Conservation (phyloP, 2,329 filamentous ascomycete species). For the Fusarium keratoplasticum region DNA sequence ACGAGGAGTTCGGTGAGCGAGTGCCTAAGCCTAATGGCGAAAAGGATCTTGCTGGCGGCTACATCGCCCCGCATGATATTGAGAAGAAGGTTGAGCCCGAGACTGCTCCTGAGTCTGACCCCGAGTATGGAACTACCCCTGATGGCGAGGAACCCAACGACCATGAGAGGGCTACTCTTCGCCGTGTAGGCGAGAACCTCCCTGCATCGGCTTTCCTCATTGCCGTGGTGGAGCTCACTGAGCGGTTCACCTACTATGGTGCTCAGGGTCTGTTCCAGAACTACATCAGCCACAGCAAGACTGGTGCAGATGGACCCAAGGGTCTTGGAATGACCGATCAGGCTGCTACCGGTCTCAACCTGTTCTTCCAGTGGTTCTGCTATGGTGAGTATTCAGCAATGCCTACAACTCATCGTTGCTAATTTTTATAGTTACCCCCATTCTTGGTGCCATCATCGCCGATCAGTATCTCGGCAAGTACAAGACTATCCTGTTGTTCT, state of each 20-base stretch:
- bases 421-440: constrained; percentile 49
- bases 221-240: constrained; percentile 65
- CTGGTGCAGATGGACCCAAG: constrained; percentile 55
- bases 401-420: background rate
- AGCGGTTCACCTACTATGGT: constrained; percentile 70
- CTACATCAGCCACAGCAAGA: constrained; percentile 57
- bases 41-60: constrained; percentile 42
- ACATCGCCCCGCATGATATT: constrained; percentile 37
- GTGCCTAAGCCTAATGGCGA: constrained; percentile 27
- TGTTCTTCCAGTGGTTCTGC: constrained; percentile 67
- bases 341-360: constrained; percentile 64
- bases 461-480: constrained; percentile 70
- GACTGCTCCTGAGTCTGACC: constrained; percentile 17
- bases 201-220: constrained; percentile 68
- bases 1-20: constrained; percentile 43
- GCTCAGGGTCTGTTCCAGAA: constrained; percentile 66
- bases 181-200: constrained; percentile 65
- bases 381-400: constrained; percentile 45
- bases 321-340: constrained; percentile 67
- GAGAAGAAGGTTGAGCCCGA: constrained; percentile 35
- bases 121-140: constrained; percentile 47
- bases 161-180: constrained; percentile 61
- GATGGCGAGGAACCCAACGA: constrained; percentile 66
- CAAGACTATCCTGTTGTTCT: constrained; percentile 70
- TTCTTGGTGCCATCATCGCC: constrained; percentile 66